Evolutionary conservation across 345 rosid genomes (phyloP), one percentile per base, ranked within the genome.

Genomic region (Euphorbia pulcherrima): DNA sequence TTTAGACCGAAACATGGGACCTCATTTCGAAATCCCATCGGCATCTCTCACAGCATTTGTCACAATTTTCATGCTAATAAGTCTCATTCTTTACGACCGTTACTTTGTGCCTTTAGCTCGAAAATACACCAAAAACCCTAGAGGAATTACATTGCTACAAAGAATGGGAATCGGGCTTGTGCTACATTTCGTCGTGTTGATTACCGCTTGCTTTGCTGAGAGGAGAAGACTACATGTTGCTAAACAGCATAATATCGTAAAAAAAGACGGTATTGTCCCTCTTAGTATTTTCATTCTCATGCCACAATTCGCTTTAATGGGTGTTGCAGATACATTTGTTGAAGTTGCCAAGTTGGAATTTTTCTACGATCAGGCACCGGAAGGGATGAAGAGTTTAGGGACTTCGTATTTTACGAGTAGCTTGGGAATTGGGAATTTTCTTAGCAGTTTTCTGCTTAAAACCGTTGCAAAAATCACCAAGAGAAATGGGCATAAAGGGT

Each of bases 281-380:
- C 73, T 92, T 6, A 75, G 81, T 7, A 87, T 90, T 10, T 85
- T 87, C 53, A 64, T 74, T 20, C 83, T 92, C 37, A 76, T 88
- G 16, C 96, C 98, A 17, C 96, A 90, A 41, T 88, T 88, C 29
- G 88, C 87, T 53, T 59, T 92, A 12, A 76, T 74, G 85, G 96
- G 98, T 23, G 72, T 88, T 0, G 87, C 97, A n/a, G 97, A 92
- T 78, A 30, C 82, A 3, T 88, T 92, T 7, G 63, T 75, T 16
- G 96, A 88, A 67, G 89, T 87, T 8, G 92, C 98, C 0, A 92
- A 92, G 83, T 44, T 90, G 21, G 96, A 90, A 63, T 90, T 88
- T 46, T 92, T 92, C 90, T 92, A 90, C 33, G 95, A 90, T 58
- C 98, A 92, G 57, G 91, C 95, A 8, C 95, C 98, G 0, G 82